Evolutionary conservation across 129 eudicot species (phyloP).

Genomic region (Artemisia annua): DNA sequence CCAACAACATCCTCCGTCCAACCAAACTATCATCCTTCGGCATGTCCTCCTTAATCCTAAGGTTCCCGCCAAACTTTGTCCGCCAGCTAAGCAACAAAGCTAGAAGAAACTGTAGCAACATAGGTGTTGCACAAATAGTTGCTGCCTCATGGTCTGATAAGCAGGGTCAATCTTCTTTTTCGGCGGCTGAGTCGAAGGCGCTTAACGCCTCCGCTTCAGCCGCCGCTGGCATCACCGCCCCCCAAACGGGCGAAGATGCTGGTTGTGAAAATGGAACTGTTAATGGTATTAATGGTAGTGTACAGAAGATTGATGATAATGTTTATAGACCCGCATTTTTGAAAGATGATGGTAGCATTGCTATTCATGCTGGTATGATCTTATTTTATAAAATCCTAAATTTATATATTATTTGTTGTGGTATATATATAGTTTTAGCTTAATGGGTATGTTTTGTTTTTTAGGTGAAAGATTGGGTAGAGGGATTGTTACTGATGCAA

Average conservation of each 20-base stretch:
- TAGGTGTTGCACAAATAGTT: slow-evolving; percentile 91
- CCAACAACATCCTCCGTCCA: slow-evolving; percentile 4
- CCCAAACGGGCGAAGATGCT: slow-evolving; percentile 24
- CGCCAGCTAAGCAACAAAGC: slow-evolving; percentile 91
- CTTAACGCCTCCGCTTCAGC: slow-evolving; percentile 50
- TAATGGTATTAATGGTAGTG: slow-evolving; percentile 38
- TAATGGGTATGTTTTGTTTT: neutral
- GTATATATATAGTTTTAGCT: neutral
- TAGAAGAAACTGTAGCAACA: slow-evolving; percentile 90
- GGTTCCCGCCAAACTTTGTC: slow-evolving; percentile 90
- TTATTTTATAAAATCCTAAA: no score
- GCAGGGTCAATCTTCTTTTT: slow-evolving; percentile 42
- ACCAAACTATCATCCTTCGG: slow-evolving; percentile 33
- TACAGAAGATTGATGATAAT: slow-evolving; percentile 52
- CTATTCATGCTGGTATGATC: slow-evolving; percentile 87
- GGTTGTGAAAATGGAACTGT: slow-evolving; percentile 6
- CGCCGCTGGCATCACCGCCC: slow-evolving; percentile 46
- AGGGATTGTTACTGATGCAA: slow-evolving; percentile 76
- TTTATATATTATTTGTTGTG: neutral
- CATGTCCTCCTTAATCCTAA: slow-evolving; percentile 56
- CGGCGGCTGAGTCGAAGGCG: slow-evolving; percentile 66
- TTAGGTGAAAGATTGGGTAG: slow-evolving; percentile 95
- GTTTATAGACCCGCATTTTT: slow-evolving; percentile 51
- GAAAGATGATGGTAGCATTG: slow-evolving; percentile 78
- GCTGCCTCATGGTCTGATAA: slow-evolving; percentile 96